Evolutionary conservation across 2,329 filamentous ascomycete species (phyloP).

Genomic region (Westerdykella aurantiaca): DNA sequence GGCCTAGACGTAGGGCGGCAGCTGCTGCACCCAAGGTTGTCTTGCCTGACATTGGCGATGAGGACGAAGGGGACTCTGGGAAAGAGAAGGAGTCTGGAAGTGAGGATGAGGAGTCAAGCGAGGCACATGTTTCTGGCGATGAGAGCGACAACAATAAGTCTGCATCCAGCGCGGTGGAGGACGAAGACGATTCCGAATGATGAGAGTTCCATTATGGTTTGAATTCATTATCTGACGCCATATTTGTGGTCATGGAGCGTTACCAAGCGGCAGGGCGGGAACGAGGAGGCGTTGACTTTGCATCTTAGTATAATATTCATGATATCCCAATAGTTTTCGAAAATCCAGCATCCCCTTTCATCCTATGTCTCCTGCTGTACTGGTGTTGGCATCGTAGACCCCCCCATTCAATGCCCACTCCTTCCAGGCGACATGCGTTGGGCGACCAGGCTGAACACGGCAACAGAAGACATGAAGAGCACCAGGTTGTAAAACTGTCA

Average conservation of each 20-base stretch:
- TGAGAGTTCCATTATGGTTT: too few species aligned
- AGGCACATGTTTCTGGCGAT: background rate
- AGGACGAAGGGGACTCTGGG: slow-evolving; percentile 16
- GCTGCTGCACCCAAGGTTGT: slow-evolving; percentile 15
- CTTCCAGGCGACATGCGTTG: slow-evolving; percentile 62
- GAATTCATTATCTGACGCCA: too few species aligned
- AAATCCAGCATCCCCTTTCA: background rate
- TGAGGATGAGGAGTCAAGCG: slow-evolving; percentile 8
- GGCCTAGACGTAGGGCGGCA: slow-evolving; percentile 24
- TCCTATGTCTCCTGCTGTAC: background rate
- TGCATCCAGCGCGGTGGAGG: too few species aligned
- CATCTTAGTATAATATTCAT: background rate
- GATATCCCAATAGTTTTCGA: too few species aligned
- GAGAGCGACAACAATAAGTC: too few species aligned
- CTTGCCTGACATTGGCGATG: slow-evolving; percentile 15
- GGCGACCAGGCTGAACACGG: slow-evolving; percentile 86
- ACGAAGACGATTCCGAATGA: too few species aligned
- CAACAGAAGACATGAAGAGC: slow-evolving; percentile 92
- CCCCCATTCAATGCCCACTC: background rate
- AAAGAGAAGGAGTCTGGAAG: slow-evolving; percentile 16
- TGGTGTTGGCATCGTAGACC: background rate
- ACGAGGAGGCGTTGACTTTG: background rate
- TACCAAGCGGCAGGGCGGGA: too few species aligned
- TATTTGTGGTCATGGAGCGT: too few species aligned
- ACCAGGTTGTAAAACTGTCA: slow-evolving; percentile 93